Base-by-base conservation (phyloP, 2,329 filamentous ascomycete species). In the Fusarium mangiferae region DNA sequence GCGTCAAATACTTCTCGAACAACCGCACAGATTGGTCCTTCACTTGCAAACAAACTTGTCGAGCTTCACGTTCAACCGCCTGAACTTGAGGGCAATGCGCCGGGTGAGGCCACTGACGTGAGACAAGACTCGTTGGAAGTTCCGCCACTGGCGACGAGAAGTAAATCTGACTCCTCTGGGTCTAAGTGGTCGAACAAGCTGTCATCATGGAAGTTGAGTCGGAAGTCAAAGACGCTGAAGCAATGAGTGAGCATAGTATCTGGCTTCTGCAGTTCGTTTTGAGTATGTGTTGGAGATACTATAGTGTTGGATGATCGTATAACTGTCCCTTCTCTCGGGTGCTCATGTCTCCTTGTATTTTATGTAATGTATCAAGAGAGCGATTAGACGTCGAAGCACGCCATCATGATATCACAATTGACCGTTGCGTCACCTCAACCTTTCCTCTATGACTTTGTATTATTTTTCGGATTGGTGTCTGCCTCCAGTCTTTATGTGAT, bases 271-370 rank as follows among this genome's bases (percentile, higher is more conserved):
- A n/a, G 30, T 20, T 55, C 18, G 18, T 5, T 39, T n/a, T 61
- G 18, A 11, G 11, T 17, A n/a, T 3, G 15, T 46, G 36, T 33
- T 22, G 35, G 2, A 48, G 45, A 69, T 69, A 64, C 45, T 57
- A 56, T n/a, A 8, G 12, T 36, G 20, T 35, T 18, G 18, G 17
- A 42, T 38, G 24, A 17, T 51, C 4, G 24, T 20, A 15, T 7
- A 30, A 20, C 44, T 33, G 44, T 38, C 17, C 6, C 56, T 66
- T 42, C 11, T 30, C 92, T 3, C 86, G 89, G 1, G 90, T 8
- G 3, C 7, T 7, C 14, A 91, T 45, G 82, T 17, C 7, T 36
- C 3, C 28, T 15, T 38, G 14, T 17, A 24, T 9, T 59, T 38
- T 28, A n/a, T 28, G 10, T 4, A 18, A 36, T 12, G 7, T 20